A percentile compares a stretch with the other conserved stretches of the same genome.
Evolutionary conservation across 805 yeast genomes (phyloP).

Genomic region (Lipomyces sp.): DNA sequence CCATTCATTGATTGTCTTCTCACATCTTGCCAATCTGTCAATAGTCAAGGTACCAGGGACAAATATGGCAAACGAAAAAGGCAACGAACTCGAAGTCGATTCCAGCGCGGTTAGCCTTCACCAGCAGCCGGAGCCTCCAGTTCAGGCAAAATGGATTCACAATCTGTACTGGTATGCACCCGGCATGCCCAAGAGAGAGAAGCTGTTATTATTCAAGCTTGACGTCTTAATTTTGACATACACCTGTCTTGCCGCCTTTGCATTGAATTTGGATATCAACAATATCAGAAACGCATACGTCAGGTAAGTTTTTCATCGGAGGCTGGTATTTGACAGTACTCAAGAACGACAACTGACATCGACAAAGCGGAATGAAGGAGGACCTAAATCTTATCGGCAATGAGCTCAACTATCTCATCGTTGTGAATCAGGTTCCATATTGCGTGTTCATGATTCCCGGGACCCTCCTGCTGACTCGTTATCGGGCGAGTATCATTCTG

Average conservation of each 20-base stretch:
- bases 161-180: slow-evolving; percentile 36
- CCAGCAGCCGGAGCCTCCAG: no score
- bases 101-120: no score
- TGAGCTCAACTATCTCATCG: slow-evolving; percentile 38
- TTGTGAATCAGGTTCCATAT: slow-evolving; percentile 34
- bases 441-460: slow-evolving; percentile 48
- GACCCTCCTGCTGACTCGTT: slow-evolving; percentile 37
- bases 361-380: slow-evolving; percentile 52
- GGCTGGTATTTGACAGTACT: not conserved
- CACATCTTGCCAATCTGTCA: no score
- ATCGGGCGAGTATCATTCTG: slow-evolving; percentile 38
- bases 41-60: no score
- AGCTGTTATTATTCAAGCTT: slow-evolving; percentile 37
- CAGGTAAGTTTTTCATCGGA: not conserved
- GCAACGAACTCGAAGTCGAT: no score
- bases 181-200: slow-evolving; percentile 33
- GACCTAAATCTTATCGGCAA: slow-evolving; percentile 45
- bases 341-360: slow-evolving; percentile 39
- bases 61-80: no score
- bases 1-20: no score
- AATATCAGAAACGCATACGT: slow-evolving; percentile 21
- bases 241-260: slow-evolving; percentile 26
- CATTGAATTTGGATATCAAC: slow-evolving; percentile 13
- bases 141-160: slow-evolving; percentile 5
- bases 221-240: slow-evolving; percentile 38